phyloP scores from a whole-genome alignment of 2,329 filamentous ascomycete species.

The Aplosporella prunicola region DNA sequence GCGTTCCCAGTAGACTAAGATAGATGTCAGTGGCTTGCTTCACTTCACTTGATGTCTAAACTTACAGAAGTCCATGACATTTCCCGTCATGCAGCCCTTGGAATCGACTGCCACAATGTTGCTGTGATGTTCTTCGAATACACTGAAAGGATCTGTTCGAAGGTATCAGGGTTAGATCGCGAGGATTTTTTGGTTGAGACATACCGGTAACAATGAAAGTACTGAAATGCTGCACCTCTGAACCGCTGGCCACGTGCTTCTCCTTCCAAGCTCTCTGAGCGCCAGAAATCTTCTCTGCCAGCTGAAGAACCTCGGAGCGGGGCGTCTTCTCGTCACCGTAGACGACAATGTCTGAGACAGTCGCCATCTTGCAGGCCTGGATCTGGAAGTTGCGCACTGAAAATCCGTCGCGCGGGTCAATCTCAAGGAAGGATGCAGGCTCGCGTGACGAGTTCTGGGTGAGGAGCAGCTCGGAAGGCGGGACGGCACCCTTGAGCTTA shows the following conservation, averaged over 20 bases:
- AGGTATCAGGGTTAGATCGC: conserved; percentile 28
- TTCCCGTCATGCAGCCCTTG: conserved; percentile 60
- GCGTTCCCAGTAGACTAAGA: conserved; percentile 65
- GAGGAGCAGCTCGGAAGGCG: conserved; percentile 69
- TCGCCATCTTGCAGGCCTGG: conserved; percentile 77
- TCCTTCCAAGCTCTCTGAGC: conserved; percentile 71
- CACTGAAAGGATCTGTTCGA: conserved; percentile 53
- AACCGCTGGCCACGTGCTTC: conserved; percentile 47
- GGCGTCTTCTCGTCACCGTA: conserved; percentile 66
- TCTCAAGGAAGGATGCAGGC: conserved; percentile 60
- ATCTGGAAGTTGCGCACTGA: conserved; percentile 97
- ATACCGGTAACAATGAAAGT: conserved; percentile 66
- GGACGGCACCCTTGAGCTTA: conserved; percentile 78
- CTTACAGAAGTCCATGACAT: conserved; percentile 73
- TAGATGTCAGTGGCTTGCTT: conserved; percentile 2
- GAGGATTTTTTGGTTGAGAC: conserved; percentile 22
- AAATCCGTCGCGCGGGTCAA: conserved; percentile 82
- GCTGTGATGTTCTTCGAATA: conserved; percentile 61
- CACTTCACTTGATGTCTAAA: conserved; percentile 10
- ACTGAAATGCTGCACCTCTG: conserved; percentile 59
- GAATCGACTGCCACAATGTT: conserved; percentile 69
- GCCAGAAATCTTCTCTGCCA: conserved; percentile 54
- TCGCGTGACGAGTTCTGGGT: conserved; percentile 32
- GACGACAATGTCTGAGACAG: conserved; percentile 83
- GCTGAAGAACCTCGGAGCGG: conserved; percentile 54